A percentile compares a stretch with the other conserved stretches of the same genome.
phyloP scores from a whole-genome alignment of 345 rosid species.

The Firmiana major region DNA sequence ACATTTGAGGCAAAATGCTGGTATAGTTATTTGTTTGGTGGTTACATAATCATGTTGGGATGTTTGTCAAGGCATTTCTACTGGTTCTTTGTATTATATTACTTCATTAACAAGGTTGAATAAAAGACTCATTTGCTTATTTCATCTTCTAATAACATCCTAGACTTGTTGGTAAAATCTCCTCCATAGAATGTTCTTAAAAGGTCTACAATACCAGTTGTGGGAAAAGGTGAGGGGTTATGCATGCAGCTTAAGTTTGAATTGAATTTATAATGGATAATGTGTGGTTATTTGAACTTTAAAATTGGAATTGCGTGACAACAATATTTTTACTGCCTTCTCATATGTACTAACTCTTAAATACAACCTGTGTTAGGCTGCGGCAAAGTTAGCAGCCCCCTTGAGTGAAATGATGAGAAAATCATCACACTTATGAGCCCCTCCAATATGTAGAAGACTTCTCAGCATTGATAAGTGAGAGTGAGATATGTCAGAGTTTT shows the following conservation, averaged over 20 bases:
- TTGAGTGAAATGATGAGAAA: slow-evolving; percentile 44
- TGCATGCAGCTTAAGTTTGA: neutral
- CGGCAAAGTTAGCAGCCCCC: slow-evolving; percentile 38
- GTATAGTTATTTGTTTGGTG: slow-evolving; percentile 20
- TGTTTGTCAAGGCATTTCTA: neutral
- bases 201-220: neutral
- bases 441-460: slow-evolving; percentile 52
- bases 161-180: neutral
- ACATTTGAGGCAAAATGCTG: slow-evolving; percentile 62
- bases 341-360: neutral
- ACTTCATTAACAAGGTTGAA: neutral
- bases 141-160: neutral
- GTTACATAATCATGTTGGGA: neutral
- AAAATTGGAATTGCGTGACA: neutral
- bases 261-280: neutral
- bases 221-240: neutral
- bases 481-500: slow-evolving; percentile 43
- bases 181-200: neutral
- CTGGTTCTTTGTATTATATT: neutral
- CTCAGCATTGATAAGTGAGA: slow-evolving; percentile 53
- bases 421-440: slow-evolving; percentile 48
- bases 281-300: neutral
- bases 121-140: neutral
- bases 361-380: slow-evolving; percentile 34
- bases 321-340: neutral